Evolutionary conservation across 192 early-diverging fungal genomes (phyloP).

Genomic region (Mortierella antarctica): DNA sequence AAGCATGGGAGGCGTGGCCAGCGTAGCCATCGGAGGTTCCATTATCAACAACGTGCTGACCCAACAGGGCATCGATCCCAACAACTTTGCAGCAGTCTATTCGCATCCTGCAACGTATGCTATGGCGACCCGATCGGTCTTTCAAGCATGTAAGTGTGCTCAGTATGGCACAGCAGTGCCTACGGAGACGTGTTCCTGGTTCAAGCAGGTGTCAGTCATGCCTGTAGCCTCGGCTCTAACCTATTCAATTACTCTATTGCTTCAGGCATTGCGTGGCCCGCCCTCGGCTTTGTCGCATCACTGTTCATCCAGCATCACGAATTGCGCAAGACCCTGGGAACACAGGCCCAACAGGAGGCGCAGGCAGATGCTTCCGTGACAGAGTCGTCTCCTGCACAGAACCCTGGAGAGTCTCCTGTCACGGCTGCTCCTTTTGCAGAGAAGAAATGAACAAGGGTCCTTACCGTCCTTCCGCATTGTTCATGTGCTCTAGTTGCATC

Average conservation of each 20-base stretch:
- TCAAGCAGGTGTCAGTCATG: not conserved
- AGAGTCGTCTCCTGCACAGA: too few relatives aligned
- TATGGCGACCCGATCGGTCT: slow-evolving; percentile 25
- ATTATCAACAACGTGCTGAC: slow-evolving; percentile 54
- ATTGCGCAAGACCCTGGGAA: slow-evolving; percentile 32
- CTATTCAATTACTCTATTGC: not conserved
- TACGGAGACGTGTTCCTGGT: not conserved
- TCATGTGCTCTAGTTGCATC: too few relatives aligned
- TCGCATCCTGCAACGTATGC: slow-evolving; percentile 29
- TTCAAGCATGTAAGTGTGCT: slow-evolving; percentile 27
- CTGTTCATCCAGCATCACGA: slow-evolving; percentile 35
- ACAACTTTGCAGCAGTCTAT: slow-evolving; percentile 12
- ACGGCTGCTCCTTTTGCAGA: too few relatives aligned
- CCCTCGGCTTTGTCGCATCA: slow-evolving; percentile 14
- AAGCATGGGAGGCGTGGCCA: slow-evolving; percentile 41
- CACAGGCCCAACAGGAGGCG: not conserved
- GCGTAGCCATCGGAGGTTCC: slow-evolving; percentile 53
- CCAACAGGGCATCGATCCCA: slow-evolving; percentile 34
- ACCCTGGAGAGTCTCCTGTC: too few relatives aligned
- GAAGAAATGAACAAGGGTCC: too few relatives aligned
- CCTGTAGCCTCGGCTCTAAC: too few relatives aligned
- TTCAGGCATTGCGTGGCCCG: slow-evolving; percentile 39
- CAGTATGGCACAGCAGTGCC: not conserved
- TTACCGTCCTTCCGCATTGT: too few relatives aligned
- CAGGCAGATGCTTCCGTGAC: not conserved